These are phyloP conservation scores for Yamadazyma siamensis DNA, from an alignment of 1,139 yeast species.

Conservation along the genomic window DNA sequence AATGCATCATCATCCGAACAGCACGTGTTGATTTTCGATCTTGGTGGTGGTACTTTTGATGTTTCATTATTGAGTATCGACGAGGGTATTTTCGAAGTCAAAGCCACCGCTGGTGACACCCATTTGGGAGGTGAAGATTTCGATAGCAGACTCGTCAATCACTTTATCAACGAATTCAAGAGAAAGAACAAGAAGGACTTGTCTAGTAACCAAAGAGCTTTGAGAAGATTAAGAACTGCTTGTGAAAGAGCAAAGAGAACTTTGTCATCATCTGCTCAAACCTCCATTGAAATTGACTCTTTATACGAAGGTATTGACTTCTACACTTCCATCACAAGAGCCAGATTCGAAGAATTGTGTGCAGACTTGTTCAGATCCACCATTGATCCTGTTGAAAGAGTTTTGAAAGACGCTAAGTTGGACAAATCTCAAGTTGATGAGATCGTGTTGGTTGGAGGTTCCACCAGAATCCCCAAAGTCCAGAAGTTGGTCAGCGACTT, in stretches of 20 bases:
- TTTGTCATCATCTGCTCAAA: slow-evolving; percentile 39
- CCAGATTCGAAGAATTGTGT: slow-evolving; percentile 44
- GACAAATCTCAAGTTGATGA: slow-evolving; percentile 40
- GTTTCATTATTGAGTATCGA: slow-evolving; percentile 89
- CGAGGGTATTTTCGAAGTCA: slow-evolving; percentile 94
- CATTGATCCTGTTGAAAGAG: slow-evolving; percentile 42
- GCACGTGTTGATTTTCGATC: slow-evolving; percentile 86
- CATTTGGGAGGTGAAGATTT: slow-evolving; percentile 93
- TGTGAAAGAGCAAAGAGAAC: slow-evolving; percentile 45
- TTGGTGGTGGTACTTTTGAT: slow-evolving; percentile 99
- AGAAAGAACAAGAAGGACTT: slow-evolving; percentile 38
- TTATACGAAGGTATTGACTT: slow-evolving; percentile 40
- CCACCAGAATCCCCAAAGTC: slow-evolving; percentile 44
- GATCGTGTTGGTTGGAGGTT: slow-evolving; percentile 43
- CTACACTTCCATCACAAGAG: slow-evolving; percentile 42
- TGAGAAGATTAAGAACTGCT: slow-evolving; percentile 43
- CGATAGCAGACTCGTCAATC: slow-evolving; percentile 32
- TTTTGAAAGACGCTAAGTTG: slow-evolving; percentile 39
- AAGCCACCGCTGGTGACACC: slow-evolving; percentile 98
- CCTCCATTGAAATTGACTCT: slow-evolving; percentile 41
- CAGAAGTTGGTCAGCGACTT: slow-evolving; percentile 43
- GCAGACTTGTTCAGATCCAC: slow-evolving; percentile 44
- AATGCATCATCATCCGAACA: slow-evolving; percentile 59
- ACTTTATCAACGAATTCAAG: slow-evolving; percentile 36
- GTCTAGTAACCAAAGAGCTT: slow-evolving; percentile 35